phyloP scores from a whole-genome alignment of 306 rosid genomes.

The Coriaria nepalensis region DNA sequence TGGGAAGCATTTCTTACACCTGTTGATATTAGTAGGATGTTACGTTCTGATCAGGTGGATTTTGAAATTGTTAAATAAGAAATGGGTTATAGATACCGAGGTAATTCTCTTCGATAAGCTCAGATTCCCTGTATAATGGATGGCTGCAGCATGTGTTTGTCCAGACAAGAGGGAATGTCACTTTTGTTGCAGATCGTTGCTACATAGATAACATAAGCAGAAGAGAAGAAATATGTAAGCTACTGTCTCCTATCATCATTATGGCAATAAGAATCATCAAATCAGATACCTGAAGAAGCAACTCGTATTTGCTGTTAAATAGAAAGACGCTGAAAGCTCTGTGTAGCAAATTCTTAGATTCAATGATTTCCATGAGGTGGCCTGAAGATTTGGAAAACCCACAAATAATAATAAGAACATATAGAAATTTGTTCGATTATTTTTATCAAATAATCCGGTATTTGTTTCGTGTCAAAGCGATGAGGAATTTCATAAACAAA shows the following conservation, averaged over 20 bases:
- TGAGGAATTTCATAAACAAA: too few relatives aligned
- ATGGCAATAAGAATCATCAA: too few relatives aligned
- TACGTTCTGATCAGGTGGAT: background rate
- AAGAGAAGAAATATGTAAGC: too few relatives aligned
- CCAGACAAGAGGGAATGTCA: conserved; percentile 98
- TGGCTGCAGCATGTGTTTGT: conserved; percentile 99
- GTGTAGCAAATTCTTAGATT: conserved; percentile 71
- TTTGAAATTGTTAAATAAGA: background rate
- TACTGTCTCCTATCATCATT: too few relatives aligned
- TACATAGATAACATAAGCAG: conserved; percentile 19
- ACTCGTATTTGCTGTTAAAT: conserved; percentile 79
- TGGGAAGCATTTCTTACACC: conserved; percentile 95
- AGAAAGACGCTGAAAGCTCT: conserved; percentile 95
- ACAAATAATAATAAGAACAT: conserved; percentile 12
- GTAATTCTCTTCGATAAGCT: conserved; percentile 60
- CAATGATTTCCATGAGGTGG: conserved; percentile 95
- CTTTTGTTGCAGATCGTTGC: conserved; percentile 99
- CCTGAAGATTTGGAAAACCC: conserved; percentile 57
- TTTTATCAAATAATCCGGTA: too few relatives aligned
- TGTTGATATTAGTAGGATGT: conserved; percentile 19
- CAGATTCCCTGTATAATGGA: conserved; percentile 89
- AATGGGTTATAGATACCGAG: conserved; percentile 76
- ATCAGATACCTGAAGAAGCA: conserved; percentile 82
- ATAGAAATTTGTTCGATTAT: conserved; percentile 6
- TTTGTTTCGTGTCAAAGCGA: too few relatives aligned